Evolutionary conservation across 306 rosid genomes (phyloP).

Genomic region (Luffa aegyptiaca): DNA sequence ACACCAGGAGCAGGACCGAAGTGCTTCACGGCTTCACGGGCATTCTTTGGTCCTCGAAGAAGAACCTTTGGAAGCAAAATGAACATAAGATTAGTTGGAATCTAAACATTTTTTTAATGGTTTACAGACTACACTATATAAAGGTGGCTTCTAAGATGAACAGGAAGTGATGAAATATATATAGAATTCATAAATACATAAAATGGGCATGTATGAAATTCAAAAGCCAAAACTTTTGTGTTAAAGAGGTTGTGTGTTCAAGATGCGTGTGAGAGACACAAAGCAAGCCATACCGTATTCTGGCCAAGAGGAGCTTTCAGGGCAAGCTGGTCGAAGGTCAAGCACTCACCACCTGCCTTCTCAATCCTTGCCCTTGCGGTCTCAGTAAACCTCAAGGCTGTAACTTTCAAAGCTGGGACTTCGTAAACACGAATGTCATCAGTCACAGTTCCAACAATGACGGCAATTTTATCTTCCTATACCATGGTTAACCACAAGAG

Average conservation of each 20-base stretch:
- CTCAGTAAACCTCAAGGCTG: constrained; percentile 74
- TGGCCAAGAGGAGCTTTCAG: constrained; percentile 61
- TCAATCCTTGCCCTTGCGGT: constrained; percentile 77
- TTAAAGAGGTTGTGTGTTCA: no score
- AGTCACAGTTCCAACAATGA: constrained; percentile 58
- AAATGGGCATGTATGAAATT: background rate
- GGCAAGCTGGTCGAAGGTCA: constrained; percentile 74
- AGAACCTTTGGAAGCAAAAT: constrained; percentile 29
- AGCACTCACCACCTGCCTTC: constrained; percentile 73
- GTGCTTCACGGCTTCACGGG: constrained; percentile 62
- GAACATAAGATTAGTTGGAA: background rate
- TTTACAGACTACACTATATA: background rate
- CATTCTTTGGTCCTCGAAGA: constrained; percentile 54
- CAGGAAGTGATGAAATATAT: background rate
- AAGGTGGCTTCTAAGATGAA: background rate
- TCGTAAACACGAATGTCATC: constrained; percentile 66
- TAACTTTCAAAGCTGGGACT: constrained; percentile 62
- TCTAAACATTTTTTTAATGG: background rate
- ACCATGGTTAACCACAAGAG: background rate
- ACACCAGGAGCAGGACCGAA: constrained; percentile 73
- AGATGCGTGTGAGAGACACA: no score
- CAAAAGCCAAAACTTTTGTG: background rate
- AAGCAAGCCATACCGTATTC: constrained; percentile 35
- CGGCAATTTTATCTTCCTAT: constrained; percentile 52
- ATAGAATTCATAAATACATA: background rate